phyloP scores from a whole-genome alignment of 108 stramenopile genomes.

The Cyclotella choctawhatcheeana region DNA sequence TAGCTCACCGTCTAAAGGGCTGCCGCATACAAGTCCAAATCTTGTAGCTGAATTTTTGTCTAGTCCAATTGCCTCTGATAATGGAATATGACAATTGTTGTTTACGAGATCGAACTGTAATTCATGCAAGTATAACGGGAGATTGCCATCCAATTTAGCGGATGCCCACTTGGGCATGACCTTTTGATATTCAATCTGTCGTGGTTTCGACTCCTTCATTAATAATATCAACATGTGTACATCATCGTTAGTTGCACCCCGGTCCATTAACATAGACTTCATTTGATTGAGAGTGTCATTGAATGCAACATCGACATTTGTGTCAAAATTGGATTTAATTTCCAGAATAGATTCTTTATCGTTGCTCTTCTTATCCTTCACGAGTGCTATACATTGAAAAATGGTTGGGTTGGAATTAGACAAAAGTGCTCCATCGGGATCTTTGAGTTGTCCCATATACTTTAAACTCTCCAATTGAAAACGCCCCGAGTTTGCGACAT shows the following conservation, averaged over 20 bases:
- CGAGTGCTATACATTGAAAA: constrained; percentile 9
- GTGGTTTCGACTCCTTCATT: background rate
- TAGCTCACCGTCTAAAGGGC: constrained; percentile 18
- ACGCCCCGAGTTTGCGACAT: too few relatives aligned
- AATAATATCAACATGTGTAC: background rate
- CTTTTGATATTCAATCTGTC: constrained; percentile 8
- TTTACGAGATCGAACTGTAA: constrained; percentile 14
- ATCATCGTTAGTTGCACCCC: background rate
- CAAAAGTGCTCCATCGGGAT: constrained; percentile 14
- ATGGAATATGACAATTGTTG: constrained; percentile 6
- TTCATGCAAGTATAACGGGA: constrained; percentile 28
- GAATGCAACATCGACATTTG: background rate
- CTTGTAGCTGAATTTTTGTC: constrained; percentile 23
- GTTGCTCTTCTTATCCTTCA: background rate
- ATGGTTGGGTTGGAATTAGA: constrained; percentile 26
- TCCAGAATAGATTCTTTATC: constrained; percentile 2
- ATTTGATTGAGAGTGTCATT: too few relatives aligned
- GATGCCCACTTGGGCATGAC: constrained; percentile 27
- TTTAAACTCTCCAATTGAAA: too few relatives aligned
- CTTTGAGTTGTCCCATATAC: constrained; percentile 5
- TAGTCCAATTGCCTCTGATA: constrained; percentile 21
- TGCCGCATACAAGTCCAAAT: constrained; percentile 26
- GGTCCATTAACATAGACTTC: too few relatives aligned
- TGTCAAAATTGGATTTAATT: background rate
- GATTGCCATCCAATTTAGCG: constrained; percentile 14